Evolutionary conservation across 2,329 filamentous ascomycete species (phyloP).

Genomic region (Cercospora sp.): DNA sequence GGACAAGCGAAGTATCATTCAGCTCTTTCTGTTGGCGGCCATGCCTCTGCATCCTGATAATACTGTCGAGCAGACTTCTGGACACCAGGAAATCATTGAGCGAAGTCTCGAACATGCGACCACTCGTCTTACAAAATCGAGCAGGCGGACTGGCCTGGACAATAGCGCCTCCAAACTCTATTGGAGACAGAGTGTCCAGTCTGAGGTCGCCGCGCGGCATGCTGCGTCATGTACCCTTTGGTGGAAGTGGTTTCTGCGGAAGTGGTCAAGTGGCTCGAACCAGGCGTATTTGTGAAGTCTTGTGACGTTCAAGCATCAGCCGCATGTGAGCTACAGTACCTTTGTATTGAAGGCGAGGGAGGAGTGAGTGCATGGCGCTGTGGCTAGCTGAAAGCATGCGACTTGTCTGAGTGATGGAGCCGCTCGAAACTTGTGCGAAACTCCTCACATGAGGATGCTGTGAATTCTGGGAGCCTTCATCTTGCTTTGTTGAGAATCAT

Average conservation of each 20-base stretch:
- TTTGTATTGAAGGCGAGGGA: background rate
- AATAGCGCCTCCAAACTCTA: background rate
- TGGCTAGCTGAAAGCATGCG: background rate
- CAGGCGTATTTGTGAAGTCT: background rate
- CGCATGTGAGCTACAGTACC: background rate
- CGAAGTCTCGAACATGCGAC: too few relatives aligned
- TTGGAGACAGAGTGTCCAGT: accelerated
- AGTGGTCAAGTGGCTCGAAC: background rate
- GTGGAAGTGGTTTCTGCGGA: background rate
- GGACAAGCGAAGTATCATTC: too few relatives aligned
- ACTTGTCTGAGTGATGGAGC: background rate
- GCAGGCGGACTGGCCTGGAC: background rate
- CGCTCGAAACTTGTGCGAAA: too few relatives aligned
- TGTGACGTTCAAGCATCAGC: background rate
- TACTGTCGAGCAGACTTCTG: too few relatives aligned
- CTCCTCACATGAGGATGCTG: background rate
- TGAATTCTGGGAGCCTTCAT: background rate
- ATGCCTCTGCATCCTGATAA: too few relatives aligned
- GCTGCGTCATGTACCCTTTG: background rate
- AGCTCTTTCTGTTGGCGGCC: too few relatives aligned
- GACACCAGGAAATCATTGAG: too few relatives aligned
- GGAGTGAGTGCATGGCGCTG: background rate
- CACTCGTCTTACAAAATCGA: too few relatives aligned
- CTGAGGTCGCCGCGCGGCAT: background rate
- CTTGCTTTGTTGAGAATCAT: background rate